phyloP scores from a whole-genome alignment of 179 eudicot genomes.

The Nepenthes alata region DNA sequence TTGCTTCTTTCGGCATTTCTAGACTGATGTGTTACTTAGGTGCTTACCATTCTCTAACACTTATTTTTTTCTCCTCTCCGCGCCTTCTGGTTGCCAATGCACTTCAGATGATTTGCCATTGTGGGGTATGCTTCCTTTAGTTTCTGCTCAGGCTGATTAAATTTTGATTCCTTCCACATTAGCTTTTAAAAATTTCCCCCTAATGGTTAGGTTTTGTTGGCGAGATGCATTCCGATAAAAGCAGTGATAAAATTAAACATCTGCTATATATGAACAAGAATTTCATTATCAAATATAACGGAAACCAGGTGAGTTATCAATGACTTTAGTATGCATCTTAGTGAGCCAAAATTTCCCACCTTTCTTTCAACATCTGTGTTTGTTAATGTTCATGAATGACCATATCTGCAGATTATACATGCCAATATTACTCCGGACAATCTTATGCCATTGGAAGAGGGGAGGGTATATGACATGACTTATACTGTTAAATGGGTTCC shows the following conservation, averaged over 20 bases:
- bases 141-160: conserved; percentile 2
- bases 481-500: conserved; percentile 69
- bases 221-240: conserved; percentile 65
- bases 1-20: not conserved
- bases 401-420: conserved; percentile 64
- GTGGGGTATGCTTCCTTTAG: conserved; percentile 57
- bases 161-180: not conserved
- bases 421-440: conserved; percentile 82
- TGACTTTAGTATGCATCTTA: not conserved
- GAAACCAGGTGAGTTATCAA: conserved; percentile 45
- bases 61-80: conserved; percentile 14
- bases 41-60: conserved; percentile 10
- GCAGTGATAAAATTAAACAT: conserved; percentile 49
- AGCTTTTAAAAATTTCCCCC: not conserved
- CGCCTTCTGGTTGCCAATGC: conserved; percentile 18
- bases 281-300: conserved; percentile 55
- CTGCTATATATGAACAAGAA: conserved; percentile 73
- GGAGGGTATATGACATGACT: conserved; percentile 60
- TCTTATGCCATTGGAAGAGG: conserved; percentile 65
- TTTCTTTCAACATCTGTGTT: not conserved
- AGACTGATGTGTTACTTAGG: not conserved
- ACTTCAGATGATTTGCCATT: conserved; percentile 76
- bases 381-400: not conserved
- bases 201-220: conserved; percentile 63
- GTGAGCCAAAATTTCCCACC: not conserved